Percentiles rank a stretch among this genome's conserved stretches.
These are phyloP conservation scores for Fusarium palustre DNA, from an alignment of 2,329 filamentous ascomycete species.

Conservation along the genomic window DNA sequence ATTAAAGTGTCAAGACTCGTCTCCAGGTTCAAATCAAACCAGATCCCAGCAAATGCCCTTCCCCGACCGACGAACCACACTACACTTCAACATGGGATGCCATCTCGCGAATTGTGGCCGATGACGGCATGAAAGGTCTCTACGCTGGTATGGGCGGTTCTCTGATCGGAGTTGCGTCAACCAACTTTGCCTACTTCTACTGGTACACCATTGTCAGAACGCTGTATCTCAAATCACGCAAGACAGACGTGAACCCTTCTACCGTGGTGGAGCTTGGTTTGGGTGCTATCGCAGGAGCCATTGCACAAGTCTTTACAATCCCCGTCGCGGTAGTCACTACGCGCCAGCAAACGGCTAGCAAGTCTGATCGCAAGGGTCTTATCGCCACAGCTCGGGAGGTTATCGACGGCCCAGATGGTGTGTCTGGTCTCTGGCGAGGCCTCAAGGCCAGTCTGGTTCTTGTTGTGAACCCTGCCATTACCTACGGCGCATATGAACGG, in stretches of 20 bases:
- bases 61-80: slow-evolving; percentile 66
- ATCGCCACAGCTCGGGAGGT: slow-evolving; percentile 91
- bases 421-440: slow-evolving; percentile 90
- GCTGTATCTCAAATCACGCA: slow-evolving; percentile 76
- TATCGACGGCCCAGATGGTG: slow-evolving; percentile 88
- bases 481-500: slow-evolving; percentile 95
- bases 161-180: slow-evolving; percentile 91
- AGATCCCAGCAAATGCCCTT: slow-evolving; percentile 66
- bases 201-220: slow-evolving; percentile 93
- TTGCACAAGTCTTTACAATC: slow-evolving; percentile 96
- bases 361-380: slow-evolving; percentile 85
- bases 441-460: slow-evolving; percentile 95
- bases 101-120: slow-evolving; percentile 82
- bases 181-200: slow-evolving; percentile 99
- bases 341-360: slow-evolving; percentile 91
- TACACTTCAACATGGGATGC: slow-evolving; percentile 92
- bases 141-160: slow-evolving; percentile 91
- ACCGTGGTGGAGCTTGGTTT: slow-evolving; percentile 86
- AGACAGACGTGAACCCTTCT: slow-evolving; percentile 68
- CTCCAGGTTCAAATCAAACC: slow-evolving; percentile 87
- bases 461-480: slow-evolving; percentile 96
- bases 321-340: slow-evolving; percentile 96
- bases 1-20: slow-evolving; percentile 87
- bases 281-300: slow-evolving; percentile 86
- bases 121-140: slow-evolving; percentile 83